Evolutionary conservation across 768 basidiomycete species (phyloP), one percentile per base, ranked within the genome.

Genomic region (Lenzites betulinus): DNA sequence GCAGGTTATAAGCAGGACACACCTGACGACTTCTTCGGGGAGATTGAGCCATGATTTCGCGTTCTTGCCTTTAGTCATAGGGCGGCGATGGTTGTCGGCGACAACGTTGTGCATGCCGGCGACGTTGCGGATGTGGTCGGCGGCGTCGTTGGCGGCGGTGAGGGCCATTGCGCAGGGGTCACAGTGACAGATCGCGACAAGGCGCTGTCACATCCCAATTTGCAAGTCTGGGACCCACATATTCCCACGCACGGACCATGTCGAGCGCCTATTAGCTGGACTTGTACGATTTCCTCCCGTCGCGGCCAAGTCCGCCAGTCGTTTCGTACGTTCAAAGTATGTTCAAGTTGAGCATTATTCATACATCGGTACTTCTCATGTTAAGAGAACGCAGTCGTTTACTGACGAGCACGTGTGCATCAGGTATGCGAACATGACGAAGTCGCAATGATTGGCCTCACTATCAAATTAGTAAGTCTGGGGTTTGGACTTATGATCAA

Each of bases 41-140:
- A 87, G 71, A 63, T 86, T 80, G n/a, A 78, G 78, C 85, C 85
- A 87, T 20, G 83, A 85, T 70, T 83, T 71, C 7, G 82, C 78
- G 20, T 74, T 73, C 69, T 87, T 87, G 54, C 85, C 85, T 66
- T 87, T 87, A 38, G 44, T 52, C 57, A 58, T 63, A 20, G 51
- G 13, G n/a, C 18, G 7, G 41, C 18, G 36, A 18, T 22, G 36
- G 54, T 23, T 22, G 55, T 33, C 7, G 42, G 4, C 23, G 62
- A 48, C 51, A 56, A 33, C 48, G 50, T 44, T 23, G 39, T 16
- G 35, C 47, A 13, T 58, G 67, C 51, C 35, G 44, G 58, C 49
- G 55, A 26, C 47, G 55, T 38, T 46, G 63, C 36, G 33, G 56
- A 62, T 51, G 30, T 33, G 30, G 59, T 49, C 35, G 66, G 56